Evolutionary conservation across 2,329 filamentous ascomycete genomes (phyloP).

Genomic region (Diaporthe sp.): DNA sequence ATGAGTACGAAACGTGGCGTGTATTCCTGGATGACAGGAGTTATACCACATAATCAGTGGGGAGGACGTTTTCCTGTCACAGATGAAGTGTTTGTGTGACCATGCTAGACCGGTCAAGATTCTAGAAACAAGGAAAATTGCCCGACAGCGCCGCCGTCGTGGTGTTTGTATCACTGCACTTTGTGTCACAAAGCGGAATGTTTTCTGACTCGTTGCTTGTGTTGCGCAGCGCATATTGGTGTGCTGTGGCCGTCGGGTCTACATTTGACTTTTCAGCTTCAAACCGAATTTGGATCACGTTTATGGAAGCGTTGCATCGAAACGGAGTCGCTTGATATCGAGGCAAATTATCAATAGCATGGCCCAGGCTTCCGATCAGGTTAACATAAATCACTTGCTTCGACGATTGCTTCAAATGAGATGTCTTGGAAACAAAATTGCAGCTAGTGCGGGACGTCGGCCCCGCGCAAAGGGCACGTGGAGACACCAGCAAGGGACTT

Average conservation of each 20-base stretch:
- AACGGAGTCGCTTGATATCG: neutral
- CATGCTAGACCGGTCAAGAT: neutral
- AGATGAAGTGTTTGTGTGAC: neutral
- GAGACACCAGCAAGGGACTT: neutral
- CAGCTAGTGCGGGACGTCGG: no score
- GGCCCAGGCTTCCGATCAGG: fast-evolving
- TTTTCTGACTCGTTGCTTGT: neutral
- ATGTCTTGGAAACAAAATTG: neutral
- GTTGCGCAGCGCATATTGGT: neutral
- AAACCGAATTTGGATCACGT: neutral
- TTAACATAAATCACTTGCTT: neutral
- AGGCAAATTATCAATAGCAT: no score
- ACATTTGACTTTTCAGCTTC: no score
- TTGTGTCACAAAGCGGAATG: neutral
- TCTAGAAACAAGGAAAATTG: neutral
- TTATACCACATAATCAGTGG: neutral
- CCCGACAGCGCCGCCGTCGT: no score
- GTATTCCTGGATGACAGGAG: neutral
- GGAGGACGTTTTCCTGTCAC: neutral
- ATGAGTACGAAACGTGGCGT: neutral
- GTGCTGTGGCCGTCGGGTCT: neutral
- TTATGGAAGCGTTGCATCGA: neutral
- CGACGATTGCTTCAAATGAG: neutral
- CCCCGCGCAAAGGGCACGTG: neutral
- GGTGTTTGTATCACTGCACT: neutral